Percentiles rank a stretch among this genome's conserved stretches.
Evolutionary conservation across 257 asterid species (phyloP).

Genomic region (Apocynum venetum): DNA sequence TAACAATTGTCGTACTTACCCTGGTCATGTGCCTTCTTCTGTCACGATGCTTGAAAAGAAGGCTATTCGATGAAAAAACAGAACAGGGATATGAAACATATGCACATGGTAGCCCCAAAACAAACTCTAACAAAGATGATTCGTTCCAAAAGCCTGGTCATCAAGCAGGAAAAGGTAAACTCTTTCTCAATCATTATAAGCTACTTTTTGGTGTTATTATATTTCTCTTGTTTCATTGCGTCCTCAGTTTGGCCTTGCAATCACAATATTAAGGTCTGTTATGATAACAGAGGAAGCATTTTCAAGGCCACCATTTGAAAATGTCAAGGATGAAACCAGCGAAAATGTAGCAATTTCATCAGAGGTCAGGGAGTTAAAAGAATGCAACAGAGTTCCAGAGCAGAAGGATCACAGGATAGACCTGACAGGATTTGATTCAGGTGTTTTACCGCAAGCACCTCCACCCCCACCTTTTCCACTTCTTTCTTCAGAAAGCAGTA

Average conservation of each 20-base stretch:
- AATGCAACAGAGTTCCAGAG: slow-evolving; percentile 26
- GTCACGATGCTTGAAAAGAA: slow-evolving; percentile 42
- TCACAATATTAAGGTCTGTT: slow-evolving; percentile 3
- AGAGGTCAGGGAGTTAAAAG: slow-evolving; percentile 14
- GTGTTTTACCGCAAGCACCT: slow-evolving; percentile 26
- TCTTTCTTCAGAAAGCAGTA: slow-evolving; percentile 55
- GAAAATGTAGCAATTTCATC: slow-evolving; percentile 14
- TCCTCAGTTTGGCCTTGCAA: neutral
- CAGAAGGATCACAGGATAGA: slow-evolving; percentile 43
- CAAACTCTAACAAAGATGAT: slow-evolving; percentile 30
- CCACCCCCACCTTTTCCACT: slow-evolving; percentile 56
- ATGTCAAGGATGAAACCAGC: neutral
- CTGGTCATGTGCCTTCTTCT: slow-evolving; percentile 47
- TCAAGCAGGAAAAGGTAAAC: slow-evolving; percentile 45
- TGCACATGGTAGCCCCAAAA: slow-evolving; percentile 24
- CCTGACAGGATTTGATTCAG: slow-evolving; percentile 16
- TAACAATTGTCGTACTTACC: slow-evolving; percentile 34
- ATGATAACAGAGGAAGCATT: neutral
- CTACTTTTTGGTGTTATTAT: neutral
- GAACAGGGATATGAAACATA: slow-evolving; percentile 29
- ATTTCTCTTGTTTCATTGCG: too few relatives aligned
- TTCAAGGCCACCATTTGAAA: neutral
- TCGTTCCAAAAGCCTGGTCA: slow-evolving; percentile 34
- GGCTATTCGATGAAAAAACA: slow-evolving; percentile 24
- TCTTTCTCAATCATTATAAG: neutral